Evolutionary conservation across 2,329 filamentous ascomycete species (phyloP), one percentile per base, ranked within the genome.

Genomic region (Raffaelea deltoideospora): DNA sequence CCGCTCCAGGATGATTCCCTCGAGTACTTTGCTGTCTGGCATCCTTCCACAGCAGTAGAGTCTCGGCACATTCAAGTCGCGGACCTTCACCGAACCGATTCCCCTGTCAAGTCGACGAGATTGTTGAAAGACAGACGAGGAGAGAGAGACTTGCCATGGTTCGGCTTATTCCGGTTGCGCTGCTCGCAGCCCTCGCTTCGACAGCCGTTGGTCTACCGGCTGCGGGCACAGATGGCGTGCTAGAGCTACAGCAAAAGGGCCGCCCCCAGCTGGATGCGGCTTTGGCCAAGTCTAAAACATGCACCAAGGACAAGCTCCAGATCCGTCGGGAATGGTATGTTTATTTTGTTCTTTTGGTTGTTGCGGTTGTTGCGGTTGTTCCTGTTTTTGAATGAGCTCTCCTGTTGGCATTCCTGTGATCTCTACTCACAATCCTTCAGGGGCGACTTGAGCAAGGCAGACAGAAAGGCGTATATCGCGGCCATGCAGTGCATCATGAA

Each of bases 401-500:
- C n/a, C n/a, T n/a, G n/a, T n/a, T n/a, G n/a, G n/a, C n/a, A n/a
- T n/a, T 26, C 23, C 8, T 26, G 8, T 26, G 23, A 26, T 8
- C 8, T 26, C 8, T 26, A 26, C 8, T 26, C 8, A 26, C 23
- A 13, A 26, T 26, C 8, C 23, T 23, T 14, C n/a, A 54, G 51
- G 50, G 50, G 50, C 23, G 46, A 50, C 41, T 39, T 54, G 33
- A 40, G 46, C 13, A 43, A 42, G 9, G 33, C 31, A 2, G 50
- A 54, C 15, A 49, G 45, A 37, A 52, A 48, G 39, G 39, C 38
- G 14, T 58, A 57, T 44, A 55, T 55, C 24, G 41, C 42, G 2
- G 54, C 53, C 26, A 49, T 57, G 41, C 50, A 50, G 15, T 57
- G 55, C 39, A 28, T 57, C 31, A 46, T 53, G 44, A 14, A 34